These are phyloP conservation scores for Stereum hirsutum DNA, from an alignment of 1,284 basidiomycete species.

Conservation along the genomic window DNA sequence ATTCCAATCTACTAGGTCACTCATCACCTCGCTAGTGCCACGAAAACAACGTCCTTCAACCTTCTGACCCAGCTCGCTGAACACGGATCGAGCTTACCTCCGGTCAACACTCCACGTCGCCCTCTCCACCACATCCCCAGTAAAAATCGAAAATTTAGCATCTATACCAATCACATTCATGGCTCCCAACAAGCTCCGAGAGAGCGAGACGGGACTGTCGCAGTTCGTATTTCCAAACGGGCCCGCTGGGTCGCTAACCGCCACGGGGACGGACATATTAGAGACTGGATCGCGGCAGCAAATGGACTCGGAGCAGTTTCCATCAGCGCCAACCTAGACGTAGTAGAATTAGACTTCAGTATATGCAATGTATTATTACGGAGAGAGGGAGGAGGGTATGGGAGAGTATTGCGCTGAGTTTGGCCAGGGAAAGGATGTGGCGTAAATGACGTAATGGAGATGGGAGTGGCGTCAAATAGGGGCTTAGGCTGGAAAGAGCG, in stretches of 20 bases:
- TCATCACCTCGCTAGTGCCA: slow-evolving; percentile 32
- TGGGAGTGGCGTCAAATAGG: too few species aligned
- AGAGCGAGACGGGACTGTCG: slow-evolving; percentile 36
- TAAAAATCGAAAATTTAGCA: slow-evolving; percentile 45
- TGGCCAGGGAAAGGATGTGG: too few species aligned
- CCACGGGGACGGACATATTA: slow-evolving; percentile 21
- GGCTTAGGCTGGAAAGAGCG: too few species aligned
- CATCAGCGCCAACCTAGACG: slow-evolving; percentile 46
- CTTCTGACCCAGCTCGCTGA: too few species aligned
- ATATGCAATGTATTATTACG: too few species aligned
- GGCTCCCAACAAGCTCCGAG: slow-evolving; percentile 40
- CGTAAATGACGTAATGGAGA: too few species aligned
- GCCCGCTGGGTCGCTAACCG: slow-evolving; percentile 31
- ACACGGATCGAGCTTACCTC: slow-evolving; percentile 27
- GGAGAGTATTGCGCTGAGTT: too few species aligned
- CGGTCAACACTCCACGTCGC: slow-evolving; percentile 32
- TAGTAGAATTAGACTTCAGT: too few species aligned
- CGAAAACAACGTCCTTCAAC: too few species aligned
- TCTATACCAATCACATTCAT: slow-evolving; percentile 25
- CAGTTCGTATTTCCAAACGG: slow-evolving; percentile 38
- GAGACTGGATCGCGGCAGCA: slow-evolving; percentile 45
- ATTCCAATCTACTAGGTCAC: slow-evolving; percentile 34
- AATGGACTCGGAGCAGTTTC: slow-evolving; percentile 47
- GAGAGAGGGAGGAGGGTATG: too few species aligned
- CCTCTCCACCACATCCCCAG: slow-evolving; percentile 56